Conservation (phyloP, 2,329 filamentous ascomycete genomes). For the Scedosporium boydii region DNA sequence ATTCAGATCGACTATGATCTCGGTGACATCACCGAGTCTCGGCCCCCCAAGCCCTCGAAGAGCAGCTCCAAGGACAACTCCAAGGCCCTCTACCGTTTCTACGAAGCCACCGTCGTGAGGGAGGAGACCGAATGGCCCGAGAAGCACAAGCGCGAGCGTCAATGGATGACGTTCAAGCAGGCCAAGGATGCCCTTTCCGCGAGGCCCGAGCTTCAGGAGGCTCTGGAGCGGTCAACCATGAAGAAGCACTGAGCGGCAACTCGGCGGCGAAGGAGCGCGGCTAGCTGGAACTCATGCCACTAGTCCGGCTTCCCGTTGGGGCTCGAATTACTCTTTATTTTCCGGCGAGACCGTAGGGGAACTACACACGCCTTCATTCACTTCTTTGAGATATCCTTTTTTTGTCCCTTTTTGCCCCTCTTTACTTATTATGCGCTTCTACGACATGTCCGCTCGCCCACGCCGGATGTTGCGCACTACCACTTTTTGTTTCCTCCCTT, state of each 20-base stretch:
- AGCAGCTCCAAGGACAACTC: constrained; percentile 53
- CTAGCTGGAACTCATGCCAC: no score
- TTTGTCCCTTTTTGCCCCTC: no score
- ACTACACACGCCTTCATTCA: no score
- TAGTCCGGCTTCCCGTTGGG: no score
- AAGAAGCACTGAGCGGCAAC: constrained; percentile 24
- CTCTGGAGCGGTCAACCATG: constrained; percentile 71
- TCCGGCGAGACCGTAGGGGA: no score
- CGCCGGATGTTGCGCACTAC: no score
- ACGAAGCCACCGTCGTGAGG: constrained; percentile 76
- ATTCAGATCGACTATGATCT: constrained; percentile 79
- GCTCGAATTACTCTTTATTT: no score
- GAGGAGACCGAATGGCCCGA: constrained; percentile 90
- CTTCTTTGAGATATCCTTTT: no score
- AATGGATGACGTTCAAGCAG: constrained; percentile 81
- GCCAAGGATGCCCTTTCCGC: constrained; percentile 68
- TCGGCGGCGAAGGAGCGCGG: not conserved
- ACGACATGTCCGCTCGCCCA: no score
- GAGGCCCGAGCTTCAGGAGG: constrained; percentile 81
- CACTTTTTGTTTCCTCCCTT: no score
- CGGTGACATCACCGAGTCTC: constrained; percentile 75
- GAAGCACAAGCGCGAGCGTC: constrained; percentile 77
- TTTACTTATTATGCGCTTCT: no score
- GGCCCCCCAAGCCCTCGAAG: constrained; percentile 74
- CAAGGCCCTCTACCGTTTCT: constrained; percentile 66